These are phyloP conservation scores for Boletus rubropictus DNA, from an alignment of 768 basidiomycete genomes.

Conservation along the genomic window DNA sequence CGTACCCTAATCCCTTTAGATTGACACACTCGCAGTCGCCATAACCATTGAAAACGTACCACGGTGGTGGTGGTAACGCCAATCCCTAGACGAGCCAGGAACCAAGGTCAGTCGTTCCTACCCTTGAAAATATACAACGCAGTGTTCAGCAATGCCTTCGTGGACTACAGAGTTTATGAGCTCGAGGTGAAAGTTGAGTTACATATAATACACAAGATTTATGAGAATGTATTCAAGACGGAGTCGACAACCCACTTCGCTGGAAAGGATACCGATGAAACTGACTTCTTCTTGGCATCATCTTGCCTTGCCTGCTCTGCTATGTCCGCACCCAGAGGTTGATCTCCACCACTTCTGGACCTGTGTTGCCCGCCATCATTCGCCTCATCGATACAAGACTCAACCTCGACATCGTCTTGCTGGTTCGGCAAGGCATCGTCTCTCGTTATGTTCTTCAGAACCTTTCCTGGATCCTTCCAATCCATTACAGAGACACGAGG, in stretches of 20 bases:
- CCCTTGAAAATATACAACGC: no score
- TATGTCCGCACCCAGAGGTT: no score
- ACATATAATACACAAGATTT: neutral
- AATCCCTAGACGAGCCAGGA: no score
- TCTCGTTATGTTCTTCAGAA: no score
- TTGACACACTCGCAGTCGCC: no score
- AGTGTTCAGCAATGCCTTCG: no score
- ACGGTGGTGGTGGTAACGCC: no score
- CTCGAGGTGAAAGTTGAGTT: neutral
- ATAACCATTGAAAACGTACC: no score
- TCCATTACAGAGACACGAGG: neutral
- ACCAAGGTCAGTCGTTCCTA: no score
- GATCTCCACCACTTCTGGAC: neutral
- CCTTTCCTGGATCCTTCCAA: no score
- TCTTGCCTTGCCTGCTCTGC: neutral
- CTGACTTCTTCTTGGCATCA: neutral
- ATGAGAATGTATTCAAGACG: neutral
- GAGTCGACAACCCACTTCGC: neutral
- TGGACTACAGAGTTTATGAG: neutral
- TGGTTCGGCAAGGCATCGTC: neutral
- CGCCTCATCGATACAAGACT: neutral
- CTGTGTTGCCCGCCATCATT: neutral
- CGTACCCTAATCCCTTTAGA: no score
- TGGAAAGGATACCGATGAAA: neutral
- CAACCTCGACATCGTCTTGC: neutral